Conservation (phyloP, 2,329 filamentous ascomycete species). For the Curvularia eragrostidis region DNA sequence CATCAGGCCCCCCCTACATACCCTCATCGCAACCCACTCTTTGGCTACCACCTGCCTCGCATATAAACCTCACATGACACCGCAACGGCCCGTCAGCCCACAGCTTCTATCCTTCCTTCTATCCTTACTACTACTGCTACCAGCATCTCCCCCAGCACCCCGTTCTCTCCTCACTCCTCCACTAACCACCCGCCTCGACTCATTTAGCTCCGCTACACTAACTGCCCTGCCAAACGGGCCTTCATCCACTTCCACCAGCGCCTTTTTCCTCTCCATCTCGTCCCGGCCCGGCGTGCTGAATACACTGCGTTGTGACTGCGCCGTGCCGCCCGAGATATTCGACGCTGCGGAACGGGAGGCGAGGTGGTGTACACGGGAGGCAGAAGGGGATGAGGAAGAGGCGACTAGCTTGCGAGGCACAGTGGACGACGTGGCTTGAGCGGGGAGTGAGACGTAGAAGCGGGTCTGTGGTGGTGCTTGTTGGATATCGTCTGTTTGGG, state of each 20-base stretch:
- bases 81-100: conserved; percentile 13
- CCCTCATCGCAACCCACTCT: not conserved
- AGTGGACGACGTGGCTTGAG: not conserved
- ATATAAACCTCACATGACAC: conserved; percentile 7
- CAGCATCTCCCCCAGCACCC: not conserved
- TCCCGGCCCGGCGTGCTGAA: conserved; percentile 42
- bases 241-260: conserved; percentile 30
- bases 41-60: not conserved
- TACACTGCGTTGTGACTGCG: conserved; percentile 17
- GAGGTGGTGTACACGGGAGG: not conserved
- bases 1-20: not conserved
- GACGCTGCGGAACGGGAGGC: conserved; percentile 10
- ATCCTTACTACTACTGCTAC: conserved; percentile 2
- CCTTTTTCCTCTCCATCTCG: conserved; percentile 41
- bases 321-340: conserved; percentile 10
- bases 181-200: conserved; percentile 24
- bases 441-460: no score
- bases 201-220: conserved; percentile 27
- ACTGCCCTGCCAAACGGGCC: conserved; percentile 30
- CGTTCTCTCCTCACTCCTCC: not conserved
- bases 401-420: not conserved
- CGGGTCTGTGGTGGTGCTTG: not conserved
- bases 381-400: not conserved
- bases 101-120: not conserved
- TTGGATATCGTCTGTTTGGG: not conserved